phyloP scores from a whole-genome alignment of 2,329 filamentous ascomycete genomes.

The Fusarium sp. region DNA sequence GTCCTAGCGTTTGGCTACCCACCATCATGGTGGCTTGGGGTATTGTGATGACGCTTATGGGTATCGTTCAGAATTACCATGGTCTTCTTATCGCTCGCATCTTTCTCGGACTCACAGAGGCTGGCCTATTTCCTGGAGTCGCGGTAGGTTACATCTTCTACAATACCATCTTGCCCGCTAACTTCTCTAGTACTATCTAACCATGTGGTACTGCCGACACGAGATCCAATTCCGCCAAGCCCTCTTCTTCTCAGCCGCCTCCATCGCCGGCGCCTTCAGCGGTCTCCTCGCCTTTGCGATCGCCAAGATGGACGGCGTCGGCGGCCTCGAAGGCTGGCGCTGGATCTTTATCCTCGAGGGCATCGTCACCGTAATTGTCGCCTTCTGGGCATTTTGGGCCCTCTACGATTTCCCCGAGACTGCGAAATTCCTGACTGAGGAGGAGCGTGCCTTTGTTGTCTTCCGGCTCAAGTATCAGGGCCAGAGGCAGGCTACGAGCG shows the following conservation, averaged over 20 bases:
- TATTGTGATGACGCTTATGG: constrained; percentile 63
- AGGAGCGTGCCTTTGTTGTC: constrained; percentile 78
- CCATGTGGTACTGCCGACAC: constrained; percentile 70
- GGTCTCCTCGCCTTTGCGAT: constrained; percentile 79
- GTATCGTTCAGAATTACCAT: constrained; percentile 61
- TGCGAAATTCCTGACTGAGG: constrained; percentile 77
- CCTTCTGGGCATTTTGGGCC: constrained; percentile 74
- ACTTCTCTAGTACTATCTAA: constrained; percentile 60
- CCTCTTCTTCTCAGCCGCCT: constrained; percentile 86
- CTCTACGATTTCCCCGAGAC: constrained; percentile 86
- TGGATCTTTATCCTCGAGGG: constrained; percentile 80
- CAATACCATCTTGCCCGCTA: neutral
- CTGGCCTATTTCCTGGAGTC: constrained; percentile 75
- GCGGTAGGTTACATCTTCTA: constrained; percentile 47
- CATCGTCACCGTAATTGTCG: constrained; percentile 75
- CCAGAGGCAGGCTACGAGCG: constrained; percentile 41
- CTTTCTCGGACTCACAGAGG: constrained; percentile 74
- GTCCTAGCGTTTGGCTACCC: constrained; percentile 80
- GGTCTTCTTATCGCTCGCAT: constrained; percentile 65
- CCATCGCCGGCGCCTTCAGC: constrained; percentile 82
- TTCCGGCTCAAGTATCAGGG: constrained; percentile 76
- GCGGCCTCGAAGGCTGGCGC: constrained; percentile 69
- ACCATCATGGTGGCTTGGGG: constrained; percentile 77
- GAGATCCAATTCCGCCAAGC: constrained; percentile 70
- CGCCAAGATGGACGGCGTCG: constrained; percentile 75